Conservation (phyloP, 1,284 basidiomycete genomes). For the Agroathelia rolfsii region DNA sequence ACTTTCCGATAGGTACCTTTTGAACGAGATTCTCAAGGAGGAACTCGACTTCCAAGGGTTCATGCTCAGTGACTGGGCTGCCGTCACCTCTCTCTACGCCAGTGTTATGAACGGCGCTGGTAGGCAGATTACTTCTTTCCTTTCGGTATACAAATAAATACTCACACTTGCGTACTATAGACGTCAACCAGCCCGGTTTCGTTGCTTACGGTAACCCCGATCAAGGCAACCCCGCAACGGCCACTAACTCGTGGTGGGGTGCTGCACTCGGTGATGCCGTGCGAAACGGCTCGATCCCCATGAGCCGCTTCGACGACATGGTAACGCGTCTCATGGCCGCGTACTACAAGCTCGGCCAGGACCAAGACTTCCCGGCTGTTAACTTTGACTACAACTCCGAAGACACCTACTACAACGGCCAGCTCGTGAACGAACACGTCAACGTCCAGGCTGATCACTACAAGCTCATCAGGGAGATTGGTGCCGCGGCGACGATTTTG, state of each 20-base stretch:
- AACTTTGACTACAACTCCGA: conserved; percentile 52
- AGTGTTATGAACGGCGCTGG: conserved; percentile 68
- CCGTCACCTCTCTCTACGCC: conserved; percentile 11
- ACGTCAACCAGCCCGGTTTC: not conserved
- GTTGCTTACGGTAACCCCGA: conserved; percentile 75
- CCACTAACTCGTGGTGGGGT: conserved; percentile 47
- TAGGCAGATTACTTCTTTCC: conserved; percentile 43
- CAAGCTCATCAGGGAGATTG: conserved; percentile 63
- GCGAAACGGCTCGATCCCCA: conserved; percentile 56
- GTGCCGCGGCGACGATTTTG: conserved; percentile 67
- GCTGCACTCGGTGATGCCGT: conserved; percentile 59
- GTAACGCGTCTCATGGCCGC: conserved; percentile 51
- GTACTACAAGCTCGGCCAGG: conserved; percentile 58
- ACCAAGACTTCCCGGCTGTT: conserved; percentile 46
- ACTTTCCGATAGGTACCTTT: conserved; percentile 49
- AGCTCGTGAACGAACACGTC: conserved; percentile 51
- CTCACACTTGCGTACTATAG: not conserved
- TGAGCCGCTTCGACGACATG: conserved; percentile 61
- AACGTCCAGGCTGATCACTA: conserved; percentile 74
- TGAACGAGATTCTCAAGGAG: conserved; percentile 73
- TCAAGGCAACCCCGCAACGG: conserved; percentile 49
- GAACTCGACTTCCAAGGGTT: conserved; percentile 78
- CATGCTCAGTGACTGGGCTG: conserved; percentile 17
- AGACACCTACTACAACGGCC: conserved; percentile 35
- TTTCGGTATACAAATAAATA: conserved; percentile 41